Evolutionary conservation across 768 basidiomycete species (phyloP), one percentile per base, ranked within the genome.

Genomic region (Boletales sp.): DNA sequence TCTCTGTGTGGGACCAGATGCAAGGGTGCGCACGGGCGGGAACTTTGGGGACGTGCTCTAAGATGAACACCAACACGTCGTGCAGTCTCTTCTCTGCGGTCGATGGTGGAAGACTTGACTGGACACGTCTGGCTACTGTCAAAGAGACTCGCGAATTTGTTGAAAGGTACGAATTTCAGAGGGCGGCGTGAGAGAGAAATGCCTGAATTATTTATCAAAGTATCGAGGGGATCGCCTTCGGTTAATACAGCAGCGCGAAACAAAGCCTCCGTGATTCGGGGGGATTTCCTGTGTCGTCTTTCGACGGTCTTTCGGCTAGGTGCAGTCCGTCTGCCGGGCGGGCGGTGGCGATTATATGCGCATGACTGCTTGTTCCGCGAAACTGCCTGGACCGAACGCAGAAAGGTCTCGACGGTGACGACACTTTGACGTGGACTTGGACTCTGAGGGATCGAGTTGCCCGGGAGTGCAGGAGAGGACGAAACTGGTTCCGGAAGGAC

Each of bases 371-470:
- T 43, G 19, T 31, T 47, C 40, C 19, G 44, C 11, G 44, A 17
- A 14, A 12, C 14, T 10, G 21, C 36, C 43, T 47, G 53, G 6
- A 24, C 42, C 4, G 56, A 52, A 43, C 24, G 56, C 46, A 67
- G 58, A 43, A 68, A 67, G 11, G 10, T 40, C 19, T 68, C 66
- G 37, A 69, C 61, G 5, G 65, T 65, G 40, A 69, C 10, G 8
- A 48, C 17, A 10, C 43, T 48, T 47, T 52, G 43, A 8, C 40
- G 14, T 8, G n/a, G 31, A 2, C 19, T 8, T 10, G n/a, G 31
- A 2, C 12, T 34, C 24, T 31, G 38, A 24, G 38, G 32, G 3
- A 43, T 27, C 8, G 38, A 39, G 10, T 14, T 8, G 2, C 40
- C 43, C 19, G 14, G 27, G 12, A 19, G 15, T 7, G 18, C 27